These are phyloP conservation scores for Boletus rex-veris DNA, from an alignment of 768 basidiomycete species.

Conservation along the genomic window DNA sequence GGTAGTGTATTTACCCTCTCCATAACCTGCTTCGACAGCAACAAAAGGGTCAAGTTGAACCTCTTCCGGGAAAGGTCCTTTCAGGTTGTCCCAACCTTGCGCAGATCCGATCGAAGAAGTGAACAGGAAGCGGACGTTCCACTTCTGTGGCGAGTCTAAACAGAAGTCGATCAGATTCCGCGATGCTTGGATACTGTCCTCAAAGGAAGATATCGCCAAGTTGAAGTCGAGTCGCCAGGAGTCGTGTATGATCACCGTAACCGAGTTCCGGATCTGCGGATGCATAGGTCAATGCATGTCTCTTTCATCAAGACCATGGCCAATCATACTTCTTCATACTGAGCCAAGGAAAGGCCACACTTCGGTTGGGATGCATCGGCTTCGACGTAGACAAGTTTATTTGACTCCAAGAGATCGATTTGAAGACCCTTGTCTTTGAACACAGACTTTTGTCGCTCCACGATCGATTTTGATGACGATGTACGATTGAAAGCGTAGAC, in stretches of 20 bases:
- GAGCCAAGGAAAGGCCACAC: conserved; percentile 27
- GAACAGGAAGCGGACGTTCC: conserved; percentile 21
- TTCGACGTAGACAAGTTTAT: conserved; percentile 38
- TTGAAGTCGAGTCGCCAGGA: conserved; percentile 45
- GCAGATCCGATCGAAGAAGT: conserved; percentile 24
- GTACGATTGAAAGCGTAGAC: conserved; percentile 37
- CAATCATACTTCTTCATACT: conserved; percentile 29
- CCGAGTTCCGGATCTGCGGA: conserved; percentile 17
- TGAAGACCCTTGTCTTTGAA: conserved; percentile 39
- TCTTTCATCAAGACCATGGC: not conserved
- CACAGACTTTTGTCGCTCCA: conserved; percentile 29
- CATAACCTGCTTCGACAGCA: conserved; percentile 35
- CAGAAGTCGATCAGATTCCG: conserved; percentile 32
- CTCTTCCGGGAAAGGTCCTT: conserved; percentile 37
- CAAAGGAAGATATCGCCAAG: conserved; percentile 35
- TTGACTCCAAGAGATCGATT: conserved; percentile 25
- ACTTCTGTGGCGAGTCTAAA: not conserved
- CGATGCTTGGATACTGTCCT: conserved; percentile 33
- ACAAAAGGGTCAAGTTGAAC: conserved; percentile 24
- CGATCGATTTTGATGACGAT: conserved; percentile 4
- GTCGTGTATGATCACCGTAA: conserved; percentile 35
- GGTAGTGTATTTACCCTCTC: conserved; percentile 36
- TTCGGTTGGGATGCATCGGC: conserved; percentile 31
- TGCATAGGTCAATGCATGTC: not conserved
- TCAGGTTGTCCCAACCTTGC: conserved; percentile 22